phyloP scores from a whole-genome alignment of 805 yeast genomes.

The Myxozyma melibiosi region DNA sequence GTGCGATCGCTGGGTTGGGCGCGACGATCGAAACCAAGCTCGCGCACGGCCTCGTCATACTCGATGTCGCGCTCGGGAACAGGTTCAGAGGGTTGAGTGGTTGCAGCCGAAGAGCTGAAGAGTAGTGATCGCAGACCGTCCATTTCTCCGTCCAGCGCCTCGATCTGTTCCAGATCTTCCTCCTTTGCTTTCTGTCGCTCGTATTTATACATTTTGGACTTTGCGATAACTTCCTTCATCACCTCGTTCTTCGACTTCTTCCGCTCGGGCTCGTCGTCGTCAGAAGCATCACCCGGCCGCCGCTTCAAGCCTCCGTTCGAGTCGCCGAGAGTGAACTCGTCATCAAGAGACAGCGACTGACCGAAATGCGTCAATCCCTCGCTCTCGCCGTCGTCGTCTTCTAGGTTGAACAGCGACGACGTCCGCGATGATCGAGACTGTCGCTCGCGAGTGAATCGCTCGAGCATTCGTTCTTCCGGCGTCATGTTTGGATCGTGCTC shows the following conservation, averaged over 20 bases:
- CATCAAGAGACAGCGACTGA: slow-evolving; percentile 61
- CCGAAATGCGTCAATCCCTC: slow-evolving; percentile 76
- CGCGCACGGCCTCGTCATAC: slow-evolving; percentile 44
- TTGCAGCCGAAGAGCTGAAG: slow-evolving; percentile 4
- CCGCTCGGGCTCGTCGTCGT: slow-evolving; percentile 44
- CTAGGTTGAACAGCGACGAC: slow-evolving; percentile 68
- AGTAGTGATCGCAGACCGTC: slow-evolving; percentile 36
- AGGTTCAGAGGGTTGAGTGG: neutral
- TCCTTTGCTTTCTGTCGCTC: slow-evolving; percentile 47
- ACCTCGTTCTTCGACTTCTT: slow-evolving; percentile 47
- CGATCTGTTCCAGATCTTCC: slow-evolving; percentile 43
- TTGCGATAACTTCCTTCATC: slow-evolving; percentile 50
- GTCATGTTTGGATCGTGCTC: slow-evolving; percentile 70
- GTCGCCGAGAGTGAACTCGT: slow-evolving; percentile 53
- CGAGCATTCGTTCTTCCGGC: slow-evolving; percentile 94
- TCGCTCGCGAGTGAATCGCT: slow-evolving; percentile 87
- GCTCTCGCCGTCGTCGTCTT: slow-evolving; percentile 61
- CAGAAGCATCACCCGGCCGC: slow-evolving; percentile 36
- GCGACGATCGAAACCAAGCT: slow-evolving; percentile 46
- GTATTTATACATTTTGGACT: slow-evolving; percentile 46
- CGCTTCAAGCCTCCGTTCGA: slow-evolving; percentile 34
- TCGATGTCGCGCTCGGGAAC: slow-evolving; percentile 34
- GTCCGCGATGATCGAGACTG: slow-evolving; percentile 48
- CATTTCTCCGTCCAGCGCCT: slow-evolving; percentile 44
- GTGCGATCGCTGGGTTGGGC: slow-evolving; percentile 49